These are phyloP conservation scores for Naegleria gruberi DNA, from an alignment of 208 protist species.

Conservation along the genomic window DNA sequence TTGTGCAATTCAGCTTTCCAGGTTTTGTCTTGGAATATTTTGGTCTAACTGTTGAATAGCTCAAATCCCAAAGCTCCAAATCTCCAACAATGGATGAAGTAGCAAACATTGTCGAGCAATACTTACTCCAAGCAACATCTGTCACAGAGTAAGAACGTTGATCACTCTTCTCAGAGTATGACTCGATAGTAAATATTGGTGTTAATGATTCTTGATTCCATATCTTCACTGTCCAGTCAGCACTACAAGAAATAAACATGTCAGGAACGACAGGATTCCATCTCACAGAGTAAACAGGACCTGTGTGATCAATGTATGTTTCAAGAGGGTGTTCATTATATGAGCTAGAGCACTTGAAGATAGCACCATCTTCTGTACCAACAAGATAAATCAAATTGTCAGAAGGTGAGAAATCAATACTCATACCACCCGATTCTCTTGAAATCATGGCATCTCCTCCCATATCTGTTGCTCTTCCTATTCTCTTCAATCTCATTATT, in stretches of 20 bases:
- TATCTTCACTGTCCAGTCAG: constrained; percentile 88
- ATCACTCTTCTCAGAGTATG: constrained; percentile 55
- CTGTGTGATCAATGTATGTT: constrained; percentile 70
- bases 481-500: constrained; percentile 48
- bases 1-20: constrained; percentile 60
- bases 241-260: constrained; percentile 83
- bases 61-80: constrained; percentile 47
- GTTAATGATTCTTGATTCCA: constrained; percentile 63
- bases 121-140: constrained; percentile 83
- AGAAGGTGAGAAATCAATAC: constrained; percentile 73
- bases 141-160: constrained; percentile 56
- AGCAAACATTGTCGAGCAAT: constrained; percentile 76
- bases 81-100: constrained; percentile 65
- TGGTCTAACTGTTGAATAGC: constrained; percentile 7
- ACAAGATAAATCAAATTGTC: constrained; percentile 82
- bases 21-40: background rate
- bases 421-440: constrained; percentile 79
- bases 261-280: constrained; percentile 78
- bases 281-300: constrained; percentile 76
- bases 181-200: constrained; percentile 64
- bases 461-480: constrained; percentile 11
- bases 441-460: constrained; percentile 72
- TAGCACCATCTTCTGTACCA: constrained; percentile 83
- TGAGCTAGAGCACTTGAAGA: constrained; percentile 89
- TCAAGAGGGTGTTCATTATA: constrained; percentile 89